Conservation (phyloP, 2,329 filamentous ascomycete species). For the Dactylellina haptotyla region DNA sequence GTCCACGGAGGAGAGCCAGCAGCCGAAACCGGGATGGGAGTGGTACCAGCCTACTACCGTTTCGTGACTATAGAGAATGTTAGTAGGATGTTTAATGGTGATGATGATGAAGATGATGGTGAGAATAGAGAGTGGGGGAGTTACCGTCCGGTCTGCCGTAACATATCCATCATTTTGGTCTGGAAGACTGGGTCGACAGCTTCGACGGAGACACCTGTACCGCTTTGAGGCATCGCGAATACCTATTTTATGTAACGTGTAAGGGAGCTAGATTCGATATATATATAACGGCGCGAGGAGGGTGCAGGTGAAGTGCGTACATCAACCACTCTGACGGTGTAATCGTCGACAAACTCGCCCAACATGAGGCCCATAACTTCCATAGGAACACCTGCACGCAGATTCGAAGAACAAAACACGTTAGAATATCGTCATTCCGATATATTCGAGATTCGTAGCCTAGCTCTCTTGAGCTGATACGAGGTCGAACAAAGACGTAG, state of each 20-base stretch:
- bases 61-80: slow-evolving; percentile 74
- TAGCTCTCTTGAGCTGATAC: background rate
- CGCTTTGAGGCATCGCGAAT: slow-evolving; percentile 98
- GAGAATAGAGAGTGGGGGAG: background rate
- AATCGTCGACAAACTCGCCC: slow-evolving; percentile 98
- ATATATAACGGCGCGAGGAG: background rate
- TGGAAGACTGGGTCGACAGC: slow-evolving; percentile 98
- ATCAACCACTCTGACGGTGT: slow-evolving; percentile 96
- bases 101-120: background rate
- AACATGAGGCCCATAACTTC: slow-evolving; percentile 99
- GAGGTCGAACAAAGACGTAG: background rate
- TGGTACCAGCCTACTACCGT: slow-evolving; percentile 99
- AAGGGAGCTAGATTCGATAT: background rate
- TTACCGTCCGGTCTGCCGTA: slow-evolving; percentile 93
- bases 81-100: background rate
- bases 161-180: slow-evolving; percentile 99
- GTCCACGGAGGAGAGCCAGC: slow-evolving; percentile 98
- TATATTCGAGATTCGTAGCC: background rate
- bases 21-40: slow-evolving; percentile 98
- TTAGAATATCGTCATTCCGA: background rate
- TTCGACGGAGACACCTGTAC: slow-evolving; percentile 97
- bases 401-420: slow-evolving; percentile 14
- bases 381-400: slow-evolving; percentile 80
- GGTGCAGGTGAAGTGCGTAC: slow-evolving; percentile 60
- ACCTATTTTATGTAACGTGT: slow-evolving; percentile 61